Conservation (phyloP, 108 stramenopile species). For the Schizochytrium sp. region DNA sequence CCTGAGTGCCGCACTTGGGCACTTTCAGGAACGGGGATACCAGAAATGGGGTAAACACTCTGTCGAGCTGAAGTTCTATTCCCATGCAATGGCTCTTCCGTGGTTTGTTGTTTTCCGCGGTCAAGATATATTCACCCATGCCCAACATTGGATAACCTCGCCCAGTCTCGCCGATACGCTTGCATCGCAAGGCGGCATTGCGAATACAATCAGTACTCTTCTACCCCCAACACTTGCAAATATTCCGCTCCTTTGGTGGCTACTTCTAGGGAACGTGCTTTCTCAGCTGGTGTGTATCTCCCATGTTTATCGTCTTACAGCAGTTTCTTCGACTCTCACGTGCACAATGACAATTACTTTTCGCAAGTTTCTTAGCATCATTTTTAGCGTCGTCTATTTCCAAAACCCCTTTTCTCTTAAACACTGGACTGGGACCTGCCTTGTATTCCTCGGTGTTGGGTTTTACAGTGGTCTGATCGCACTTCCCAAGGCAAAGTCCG, state of each 20-base stretch:
- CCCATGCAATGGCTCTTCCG: constrained; percentile 53
- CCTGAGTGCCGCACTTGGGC: constrained; percentile 42
- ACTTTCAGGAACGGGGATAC: constrained; percentile 30
- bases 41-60: constrained; percentile 25
- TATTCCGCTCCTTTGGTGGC: constrained; percentile 48
- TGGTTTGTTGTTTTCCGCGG: constrained; percentile 5
- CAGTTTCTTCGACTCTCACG: constrained; percentile 38
- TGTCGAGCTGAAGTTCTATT: constrained; percentile 58
- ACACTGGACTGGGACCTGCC: constrained; percentile 58
- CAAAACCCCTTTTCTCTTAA: constrained; percentile 42
- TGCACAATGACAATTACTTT: constrained; percentile 61
- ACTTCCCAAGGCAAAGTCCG: neutral
- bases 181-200: neutral
- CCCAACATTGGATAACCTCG: neutral
- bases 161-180: neutral
- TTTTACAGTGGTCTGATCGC: constrained; percentile 29
- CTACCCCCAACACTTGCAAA: neutral
- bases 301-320: constrained; percentile 29
- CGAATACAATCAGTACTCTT: neutral
- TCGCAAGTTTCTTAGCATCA: constrained; percentile 58
- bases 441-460: constrained; percentile 49
- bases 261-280: constrained; percentile 61
- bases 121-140: neutral
- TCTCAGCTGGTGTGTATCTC: constrained; percentile 58
- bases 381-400: constrained; percentile 57